Base-by-base conservation (phyloP, 441 rosid species). In the Flueggea neowawraea region DNA sequence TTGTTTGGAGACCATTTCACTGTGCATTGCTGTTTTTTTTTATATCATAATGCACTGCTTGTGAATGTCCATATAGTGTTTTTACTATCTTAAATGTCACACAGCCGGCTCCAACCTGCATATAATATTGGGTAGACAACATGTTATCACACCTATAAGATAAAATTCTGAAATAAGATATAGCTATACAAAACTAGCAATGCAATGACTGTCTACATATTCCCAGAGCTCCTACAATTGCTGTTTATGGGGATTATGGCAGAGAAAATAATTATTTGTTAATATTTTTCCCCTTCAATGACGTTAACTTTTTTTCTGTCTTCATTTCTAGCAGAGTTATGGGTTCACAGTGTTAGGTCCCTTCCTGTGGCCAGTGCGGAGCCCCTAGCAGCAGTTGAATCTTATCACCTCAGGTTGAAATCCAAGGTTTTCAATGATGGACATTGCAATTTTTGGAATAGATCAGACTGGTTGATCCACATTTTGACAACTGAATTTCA, bases 381-480 rank as follows among this genome's bases (percentile, higher is more conserved):
- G 68, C 64, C 74, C 62, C 72, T 69, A 60, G 90, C 82, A 57
- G 83, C 90, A 43, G 73, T 84, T 54, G 90, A 84, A 62, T 76
- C 83, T 47, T 84, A 82, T 67, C 87, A 84, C 71, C 55, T 69
- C 10, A 60, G 74, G 54, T 64, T 75, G 70, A 82, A 84, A 62
- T 58, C 72, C 68, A 76, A 67, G 72, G 73, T 84, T 32, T 74
- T 82, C 12, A 48, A 65, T 32, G 77, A 71, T 64, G 72, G 39
- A 10, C 66, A 82, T 71, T 49, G 74, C 50, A 68, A 45, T 74
- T 71, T 57, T 36, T 78, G 77, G 79, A 56, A 14, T 53, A 74
- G 87, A 68, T 57, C 68, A 50, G 85, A 84, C 69, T 82, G 89
- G 89, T 67, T 84, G 65, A 69, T 80, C 66, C 72, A 82, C 58